Evolutionary conservation across 2,329 filamentous ascomycete species (phyloP).

Genomic region (Pyrenophora seminiperda): DNA sequence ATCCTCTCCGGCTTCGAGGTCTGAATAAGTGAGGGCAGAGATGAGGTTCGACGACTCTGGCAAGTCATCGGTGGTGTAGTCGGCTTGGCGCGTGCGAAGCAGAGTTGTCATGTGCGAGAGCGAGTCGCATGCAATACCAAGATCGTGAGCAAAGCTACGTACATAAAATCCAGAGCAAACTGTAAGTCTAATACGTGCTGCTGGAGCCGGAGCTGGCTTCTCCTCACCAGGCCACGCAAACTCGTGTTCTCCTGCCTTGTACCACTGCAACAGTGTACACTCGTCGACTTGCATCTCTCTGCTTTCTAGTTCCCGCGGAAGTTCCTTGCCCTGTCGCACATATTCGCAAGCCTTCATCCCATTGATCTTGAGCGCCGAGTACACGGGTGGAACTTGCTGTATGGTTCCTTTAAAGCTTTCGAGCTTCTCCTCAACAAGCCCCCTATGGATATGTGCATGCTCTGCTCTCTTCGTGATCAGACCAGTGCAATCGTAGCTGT

Average conservation of each 20-base stretch:
- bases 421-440: conserved; percentile 27
- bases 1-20: conserved; percentile 31
- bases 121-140: conserved; percentile 32
- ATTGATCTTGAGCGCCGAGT: conserved; percentile 39
- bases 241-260: conserved; percentile 23
- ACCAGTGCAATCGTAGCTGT: conserved; percentile 38
- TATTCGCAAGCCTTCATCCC: conserved; percentile 41
- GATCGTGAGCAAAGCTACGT: conserved; percentile 41
- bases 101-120: conserved; percentile 34
- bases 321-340: conserved; percentile 27
- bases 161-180: conserved; percentile 43
- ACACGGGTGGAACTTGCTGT: conserved; percentile 34
- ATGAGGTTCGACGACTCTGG: conserved; percentile 7
- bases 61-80: conserved; percentile 18
- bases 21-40: conserved; percentile 27
- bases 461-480: conserved; percentile 17
- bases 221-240: conserved; percentile 20
- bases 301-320: conserved; percentile 33
- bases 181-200: conserved; percentile 28
- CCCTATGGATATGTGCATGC: conserved; percentile 24
- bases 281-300: conserved; percentile 37
- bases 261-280: conserved; percentile 36
- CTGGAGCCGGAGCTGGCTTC: conserved; percentile 21
- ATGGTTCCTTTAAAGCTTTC: conserved; percentile 29
- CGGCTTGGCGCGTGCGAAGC: conserved; percentile 32